Evolutionary conservation across 2,329 filamentous ascomycete genomes (phyloP).

Genomic region (Alternaria gansuensis): DNA sequence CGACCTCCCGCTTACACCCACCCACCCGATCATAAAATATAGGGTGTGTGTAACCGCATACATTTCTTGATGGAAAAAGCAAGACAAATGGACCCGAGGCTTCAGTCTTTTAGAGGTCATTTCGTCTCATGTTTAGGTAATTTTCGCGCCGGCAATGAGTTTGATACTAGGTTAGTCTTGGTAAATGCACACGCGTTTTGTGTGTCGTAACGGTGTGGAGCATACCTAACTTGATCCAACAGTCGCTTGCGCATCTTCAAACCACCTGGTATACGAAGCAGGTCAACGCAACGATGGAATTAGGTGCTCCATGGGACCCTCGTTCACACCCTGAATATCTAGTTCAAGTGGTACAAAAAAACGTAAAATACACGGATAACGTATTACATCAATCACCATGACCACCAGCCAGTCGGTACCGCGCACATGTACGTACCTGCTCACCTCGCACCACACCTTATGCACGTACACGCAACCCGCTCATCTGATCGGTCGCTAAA

Average conservation of each 20-base stretch:
- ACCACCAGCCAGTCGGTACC: not conserved
- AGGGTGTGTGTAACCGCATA: not conserved
- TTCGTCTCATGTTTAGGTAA: not conserved
- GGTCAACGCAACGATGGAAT: not conserved
- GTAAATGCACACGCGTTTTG: not conserved
- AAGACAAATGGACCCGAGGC: not conserved
- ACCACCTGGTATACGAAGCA: not conserved
- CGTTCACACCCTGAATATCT: not conserved
- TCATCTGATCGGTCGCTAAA: constrained; percentile 14
- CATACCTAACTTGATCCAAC: not conserved
- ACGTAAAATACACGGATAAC: not conserved
- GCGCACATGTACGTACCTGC: not conserved
- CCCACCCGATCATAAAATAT: not conserved
- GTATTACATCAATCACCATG: not conserved
- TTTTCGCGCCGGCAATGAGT: not conserved
- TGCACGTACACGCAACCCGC: not conserved
- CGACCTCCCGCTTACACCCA: constrained; percentile 3
- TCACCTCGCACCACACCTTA: constrained; percentile 2
- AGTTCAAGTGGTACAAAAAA: not conserved
- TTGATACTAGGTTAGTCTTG: not conserved
- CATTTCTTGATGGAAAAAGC: not conserved
- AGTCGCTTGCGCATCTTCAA: not conserved
- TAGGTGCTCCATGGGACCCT: not conserved
- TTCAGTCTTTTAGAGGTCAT: not conserved
- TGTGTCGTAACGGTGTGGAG: not conserved